phyloP scores from a whole-genome alignment of 768 basidiomycete species.

The Termitomyces sp. region DNA sequence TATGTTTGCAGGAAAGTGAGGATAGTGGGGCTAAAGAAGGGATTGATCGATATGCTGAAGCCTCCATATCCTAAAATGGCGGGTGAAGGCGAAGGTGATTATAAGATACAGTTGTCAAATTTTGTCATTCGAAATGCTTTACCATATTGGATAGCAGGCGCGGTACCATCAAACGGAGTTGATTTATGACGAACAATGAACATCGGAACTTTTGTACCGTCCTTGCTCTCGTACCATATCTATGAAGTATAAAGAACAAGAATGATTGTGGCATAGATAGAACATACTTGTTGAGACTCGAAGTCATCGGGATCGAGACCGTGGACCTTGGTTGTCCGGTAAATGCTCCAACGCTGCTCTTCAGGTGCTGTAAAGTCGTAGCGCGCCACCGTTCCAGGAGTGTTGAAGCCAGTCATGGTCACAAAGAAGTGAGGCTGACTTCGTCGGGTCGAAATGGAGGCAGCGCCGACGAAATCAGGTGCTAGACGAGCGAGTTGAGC shows the following conservation, averaged over 20 bases:
- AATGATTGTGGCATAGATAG: background rate
- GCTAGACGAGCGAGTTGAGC: constrained; percentile 53
- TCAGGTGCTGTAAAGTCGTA: constrained; percentile 64
- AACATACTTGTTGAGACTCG: constrained; percentile 55
- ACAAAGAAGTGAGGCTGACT: constrained; percentile 63
- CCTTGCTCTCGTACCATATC: constrained; percentile 80
- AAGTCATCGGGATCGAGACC: constrained; percentile 71
- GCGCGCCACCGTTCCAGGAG: constrained; percentile 62
- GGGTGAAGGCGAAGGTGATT: background rate
- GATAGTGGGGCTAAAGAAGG: constrained; percentile 68
- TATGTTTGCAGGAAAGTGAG: constrained; percentile 75
- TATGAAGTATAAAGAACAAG: constrained; percentile 17
- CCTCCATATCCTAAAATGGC: constrained; percentile 69
- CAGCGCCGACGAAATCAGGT: constrained; percentile 66
- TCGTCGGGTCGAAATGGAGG: constrained; percentile 49
- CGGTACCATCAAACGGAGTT: constrained; percentile 70
- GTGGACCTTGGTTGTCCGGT: constrained; percentile 54
- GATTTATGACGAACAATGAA: constrained; percentile 77
- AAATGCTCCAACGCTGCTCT: constrained; percentile 51
- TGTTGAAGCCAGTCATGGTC: constrained; percentile 65
- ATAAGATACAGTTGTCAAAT: background rate
- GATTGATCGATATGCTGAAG: constrained; percentile 68
- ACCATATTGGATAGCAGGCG: constrained; percentile 79
- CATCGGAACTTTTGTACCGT: constrained; percentile 83
- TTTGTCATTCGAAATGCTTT: constrained; percentile 12